Conservation (phyloP, 2,329 filamentous ascomycete genomes). For the Monosporascus sp. region DNA sequence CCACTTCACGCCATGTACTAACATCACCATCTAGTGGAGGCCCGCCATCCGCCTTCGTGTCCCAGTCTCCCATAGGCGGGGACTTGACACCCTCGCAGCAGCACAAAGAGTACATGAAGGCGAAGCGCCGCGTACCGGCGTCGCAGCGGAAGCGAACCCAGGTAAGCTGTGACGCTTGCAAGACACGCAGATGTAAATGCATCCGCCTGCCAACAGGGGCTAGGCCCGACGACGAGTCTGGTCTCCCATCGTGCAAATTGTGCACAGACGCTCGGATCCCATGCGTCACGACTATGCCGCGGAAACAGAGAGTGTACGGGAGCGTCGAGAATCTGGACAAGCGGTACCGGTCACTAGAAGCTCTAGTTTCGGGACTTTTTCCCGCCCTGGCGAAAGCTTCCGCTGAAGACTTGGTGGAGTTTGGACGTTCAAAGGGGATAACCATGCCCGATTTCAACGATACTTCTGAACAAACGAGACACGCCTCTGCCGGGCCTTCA, state of each 20-base stretch:
- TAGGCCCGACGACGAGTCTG: constrained; percentile 2
- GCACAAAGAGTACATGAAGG: constrained; percentile 15
- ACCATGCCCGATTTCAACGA: constrained; percentile 27
- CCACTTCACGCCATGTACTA: not conserved
- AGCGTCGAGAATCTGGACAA: constrained; percentile 40
- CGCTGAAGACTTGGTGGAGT: constrained; percentile 32
- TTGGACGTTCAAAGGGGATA: constrained; percentile 33
- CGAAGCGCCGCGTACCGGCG: constrained; percentile 29
- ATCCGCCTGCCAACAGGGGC: constrained; percentile 15
- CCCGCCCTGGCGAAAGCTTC: constrained; percentile 31
- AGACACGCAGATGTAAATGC: constrained; percentile 31
- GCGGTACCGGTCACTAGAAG: constrained; percentile 36
- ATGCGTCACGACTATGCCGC: constrained; percentile 37
- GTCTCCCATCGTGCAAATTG: constrained; percentile 30
- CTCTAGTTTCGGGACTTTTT: constrained; percentile 35
- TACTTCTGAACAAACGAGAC: not conserved
- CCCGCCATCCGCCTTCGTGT: constrained; percentile 13
- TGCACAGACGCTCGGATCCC: constrained; percentile 32
- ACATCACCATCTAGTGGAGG: not conserved
- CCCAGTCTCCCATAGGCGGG: not conserved
- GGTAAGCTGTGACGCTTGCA: constrained; percentile 32
- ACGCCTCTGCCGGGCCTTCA: not conserved
- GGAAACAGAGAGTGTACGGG: constrained; percentile 40
- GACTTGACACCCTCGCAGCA: constrained; percentile 3
- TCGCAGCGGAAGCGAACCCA: constrained; percentile 29